Evolutionary conservation across 768 basidiomycete genomes (phyloP).

Genomic region (Termitomyces sp.): DNA sequence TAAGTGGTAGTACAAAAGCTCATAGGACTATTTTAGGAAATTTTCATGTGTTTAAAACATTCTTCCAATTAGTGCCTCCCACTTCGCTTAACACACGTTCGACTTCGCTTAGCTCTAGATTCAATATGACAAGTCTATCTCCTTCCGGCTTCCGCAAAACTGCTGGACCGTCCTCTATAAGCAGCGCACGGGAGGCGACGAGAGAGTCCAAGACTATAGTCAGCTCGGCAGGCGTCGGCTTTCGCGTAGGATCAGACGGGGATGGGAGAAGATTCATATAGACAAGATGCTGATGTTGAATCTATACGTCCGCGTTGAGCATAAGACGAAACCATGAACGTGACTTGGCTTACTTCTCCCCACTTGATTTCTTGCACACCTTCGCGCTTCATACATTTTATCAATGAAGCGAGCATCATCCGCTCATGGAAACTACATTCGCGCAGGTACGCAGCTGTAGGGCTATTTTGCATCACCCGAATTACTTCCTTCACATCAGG

Average conservation of each 20-base stretch:
- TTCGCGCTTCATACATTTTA: slow-evolving; percentile 78
- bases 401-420: slow-evolving; percentile 78
- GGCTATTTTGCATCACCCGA: slow-evolving; percentile 86
- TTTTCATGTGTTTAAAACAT: slow-evolving; percentile 31
- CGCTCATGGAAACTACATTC: slow-evolving; percentile 87
- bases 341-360: slow-evolving; percentile 56
- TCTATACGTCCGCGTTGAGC: slow-evolving; percentile 24
- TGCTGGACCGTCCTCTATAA: slow-evolving; percentile 62
- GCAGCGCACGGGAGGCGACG: slow-evolving; percentile 71
- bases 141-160: slow-evolving; percentile 52
- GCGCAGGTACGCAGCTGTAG: slow-evolving; percentile 78
- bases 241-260: slow-evolving; percentile 52
- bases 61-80: slow-evolving; percentile 70
- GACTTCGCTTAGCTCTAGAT: slow-evolving; percentile 80
- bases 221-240: slow-evolving; percentile 64
- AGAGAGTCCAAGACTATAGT: slow-evolving; percentile 70
- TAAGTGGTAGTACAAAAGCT: background rate
- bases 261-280: slow-evolving; percentile 64
- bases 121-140: slow-evolving; percentile 75
- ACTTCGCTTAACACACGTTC: slow-evolving; percentile 83
- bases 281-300: slow-evolving; percentile 72
- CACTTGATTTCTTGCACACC: slow-evolving; percentile 88
- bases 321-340: background rate
- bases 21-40: background rate
- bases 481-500: slow-evolving; percentile 79